Evolutionary conservation across 306 rosid genomes (phyloP), one percentile per base, ranked within the genome.

Genomic region (Cicer bijugum): DNA sequence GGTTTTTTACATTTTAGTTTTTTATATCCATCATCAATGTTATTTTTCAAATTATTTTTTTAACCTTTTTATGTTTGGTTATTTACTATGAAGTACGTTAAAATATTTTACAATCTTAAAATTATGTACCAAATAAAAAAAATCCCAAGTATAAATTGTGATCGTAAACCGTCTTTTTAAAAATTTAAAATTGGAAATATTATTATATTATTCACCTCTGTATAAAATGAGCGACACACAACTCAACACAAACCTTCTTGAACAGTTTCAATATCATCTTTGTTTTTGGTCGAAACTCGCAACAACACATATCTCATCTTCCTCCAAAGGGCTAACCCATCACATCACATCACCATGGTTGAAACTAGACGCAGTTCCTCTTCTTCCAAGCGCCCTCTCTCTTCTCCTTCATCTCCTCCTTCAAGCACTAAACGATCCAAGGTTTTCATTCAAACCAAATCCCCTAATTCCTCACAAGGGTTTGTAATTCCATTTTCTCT

Each of bases 301-400:
- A 35, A 37, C 12, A 47, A n/a, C 50, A 56, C 62, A 45, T 9
- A 1, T 43, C 67, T 72, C 50, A 9, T 43, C 53, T 56, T 45
- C 15, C 10, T 7, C 58, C n/a, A 16, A 42, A 42, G 45, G 45
- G 45, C 9, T 2, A 8, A 16, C 14, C 52, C 58, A 12, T 20
- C 48, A 38, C 48, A 38, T n/a, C 48, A 44, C 64, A 16, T 6
- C 77, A 83, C 71, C 89, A 94, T 94, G 99, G 99, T 94, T 66
- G 99, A 94, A 74, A 94, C 97, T 58, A 86, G 97, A 62, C 87
- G 96, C 62, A 91, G 97, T 81, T 86, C 88, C 14, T 81, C 84
- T 50, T 85, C 97, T 45, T 85, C 99, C 67, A 94, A 94, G 79
- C 97, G 99, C 6, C 16, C 95, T 66, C 80, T 88, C 17, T 76